These are phyloP conservation scores for Penicillium sp. DNA, from an alignment of 2,329 filamentous ascomycete species.

Conservation along the genomic window DNA sequence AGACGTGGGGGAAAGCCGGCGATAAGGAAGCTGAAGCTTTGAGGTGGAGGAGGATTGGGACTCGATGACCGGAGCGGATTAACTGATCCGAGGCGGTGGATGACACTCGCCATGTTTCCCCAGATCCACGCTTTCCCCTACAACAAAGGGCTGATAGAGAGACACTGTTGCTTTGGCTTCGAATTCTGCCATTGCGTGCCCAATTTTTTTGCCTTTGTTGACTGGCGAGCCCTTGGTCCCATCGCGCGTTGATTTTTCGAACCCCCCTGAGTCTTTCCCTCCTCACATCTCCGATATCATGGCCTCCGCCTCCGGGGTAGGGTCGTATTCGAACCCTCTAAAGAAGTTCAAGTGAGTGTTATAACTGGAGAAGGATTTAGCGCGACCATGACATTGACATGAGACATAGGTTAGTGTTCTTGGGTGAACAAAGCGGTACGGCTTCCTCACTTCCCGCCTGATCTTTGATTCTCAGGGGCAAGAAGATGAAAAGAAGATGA, in stretches of 20 bases:
- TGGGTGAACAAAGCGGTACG: slow-evolving; percentile 97
- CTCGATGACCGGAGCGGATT: slow-evolving; percentile 31
- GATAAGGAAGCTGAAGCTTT: slow-evolving; percentile 21
- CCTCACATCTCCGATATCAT: slow-evolving; percentile 52
- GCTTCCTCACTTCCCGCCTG: slow-evolving; percentile 9
- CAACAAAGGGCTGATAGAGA: slow-evolving; percentile 1
- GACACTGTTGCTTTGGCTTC: slow-evolving; percentile 2
- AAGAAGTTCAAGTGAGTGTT: slow-evolving; percentile 95
- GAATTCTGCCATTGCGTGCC: not conserved
- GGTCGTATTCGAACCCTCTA: slow-evolving; percentile 95
- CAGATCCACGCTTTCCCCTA: slow-evolving; percentile 23
- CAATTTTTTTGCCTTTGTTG: not conserved
- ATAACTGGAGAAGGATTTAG: not conserved
- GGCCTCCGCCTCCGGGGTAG: slow-evolving; percentile 68
- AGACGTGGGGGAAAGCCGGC: slow-evolving; percentile 10
- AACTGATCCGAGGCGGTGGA: slow-evolving; percentile 25
- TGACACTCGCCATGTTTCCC: slow-evolving; percentile 21
- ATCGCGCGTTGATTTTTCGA: not conserved
- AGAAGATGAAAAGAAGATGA: not conserved
- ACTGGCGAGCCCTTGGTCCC: slow-evolving; percentile 2
- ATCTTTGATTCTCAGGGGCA: slow-evolving; percentile 1
- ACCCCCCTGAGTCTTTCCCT: slow-evolving; percentile 25
- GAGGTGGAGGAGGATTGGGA: slow-evolving; percentile 17
- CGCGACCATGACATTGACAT: slow-evolving; percentile 20
- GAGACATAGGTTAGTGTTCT: slow-evolving; percentile 74